Evolutionary conservation across 2,329 filamentous ascomycete genomes (phyloP), one percentile per base, ranked within the genome.

Genomic region (Colletotrichum cereale): DNA sequence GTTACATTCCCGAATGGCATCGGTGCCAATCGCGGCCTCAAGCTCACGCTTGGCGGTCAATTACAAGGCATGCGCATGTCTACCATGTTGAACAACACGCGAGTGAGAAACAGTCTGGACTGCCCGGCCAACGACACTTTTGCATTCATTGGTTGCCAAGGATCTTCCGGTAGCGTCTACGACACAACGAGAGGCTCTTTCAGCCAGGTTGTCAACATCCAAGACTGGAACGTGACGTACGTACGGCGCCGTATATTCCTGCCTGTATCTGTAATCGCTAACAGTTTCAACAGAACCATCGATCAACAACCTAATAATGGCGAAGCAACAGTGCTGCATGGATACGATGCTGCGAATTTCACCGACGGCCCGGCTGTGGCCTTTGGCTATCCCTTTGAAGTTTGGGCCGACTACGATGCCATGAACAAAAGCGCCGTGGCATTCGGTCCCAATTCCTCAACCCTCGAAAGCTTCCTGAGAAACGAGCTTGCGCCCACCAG

Each of bases 381-480:
- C 5, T 67, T 63, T 44, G 64, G 66, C 2, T 73, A 72, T 14
- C 73, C 73, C 2, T 61, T 74, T 24, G 73, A 74, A 26, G 73
- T 74, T n/a, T 74, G 73, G 73, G 68, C 68, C 21, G 68, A 74
- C 31, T 65, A 55, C 5, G 62, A 74, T 34, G 65, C 73, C 24
- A 47, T 65, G 58, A 74, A 74, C 69, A 74, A 73, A 40, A 74
- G 72, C 42, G 72, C 70, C 4, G 5, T 74, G 6, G 72, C 73
- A 0, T 58, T 74, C 6, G 73, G 73, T 5, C 69, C 73, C 21
- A 66, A 73, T 55, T 74, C 73, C 5, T 74, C 73, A 3, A 74
- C 73, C 24, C 50, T 74, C 14, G 53, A 66, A 1, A 60, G 71
- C 14, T 62, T 74, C 2, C 62, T 74, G 2, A 53, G 62, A 16